Conservation (phyloP, 1,284 basidiomycete species). For the Tilletiaria anomala region DNA sequence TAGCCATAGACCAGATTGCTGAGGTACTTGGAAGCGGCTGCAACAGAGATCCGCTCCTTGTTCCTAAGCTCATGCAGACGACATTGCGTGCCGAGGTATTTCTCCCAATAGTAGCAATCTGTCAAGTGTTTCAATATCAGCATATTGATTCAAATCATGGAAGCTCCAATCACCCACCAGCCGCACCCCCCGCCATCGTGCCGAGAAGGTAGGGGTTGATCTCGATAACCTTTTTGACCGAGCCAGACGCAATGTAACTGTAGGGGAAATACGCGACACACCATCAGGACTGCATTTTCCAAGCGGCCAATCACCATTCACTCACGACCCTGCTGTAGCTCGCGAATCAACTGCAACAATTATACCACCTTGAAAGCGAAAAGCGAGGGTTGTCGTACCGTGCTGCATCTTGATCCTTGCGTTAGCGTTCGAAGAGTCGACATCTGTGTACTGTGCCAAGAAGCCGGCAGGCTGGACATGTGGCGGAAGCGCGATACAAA, state of each 20-base stretch:
- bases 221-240: slow-evolving; percentile 62
- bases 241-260: slow-evolving; percentile 60
- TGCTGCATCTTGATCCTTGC: slow-evolving; percentile 85
- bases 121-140: background rate
- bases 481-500: too few relatives aligned
- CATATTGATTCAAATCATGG: background rate
- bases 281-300: too few relatives aligned
- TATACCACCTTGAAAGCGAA: slow-evolving; percentile 89
- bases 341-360: slow-evolving; percentile 96
- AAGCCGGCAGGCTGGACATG: slow-evolving; percentile 29
- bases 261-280: slow-evolving; percentile 2
- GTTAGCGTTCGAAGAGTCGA: slow-evolving; percentile 34
- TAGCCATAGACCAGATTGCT: slow-evolving; percentile 95
- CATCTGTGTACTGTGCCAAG: slow-evolving; percentile 36
- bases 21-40: slow-evolving; percentile 92
- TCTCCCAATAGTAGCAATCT: slow-evolving; percentile 42
- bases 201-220: slow-evolving; percentile 97
- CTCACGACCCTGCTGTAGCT: slow-evolving; percentile 64
- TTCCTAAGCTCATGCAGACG: slow-evolving; percentile 92
- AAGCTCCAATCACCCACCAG: slow-evolving; percentile 20
- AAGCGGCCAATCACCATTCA: too few relatives aligned
- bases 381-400: slow-evolving; percentile 95
- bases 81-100: slow-evolving; percentile 95
- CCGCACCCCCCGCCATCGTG: slow-evolving; percentile 97
- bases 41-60: slow-evolving; percentile 92